Evolutionary conservation across 1,284 basidiomycete species (phyloP), one percentile per base, ranked within the genome.

Genomic region (Cutaneotrichosporon sp.): DNA sequence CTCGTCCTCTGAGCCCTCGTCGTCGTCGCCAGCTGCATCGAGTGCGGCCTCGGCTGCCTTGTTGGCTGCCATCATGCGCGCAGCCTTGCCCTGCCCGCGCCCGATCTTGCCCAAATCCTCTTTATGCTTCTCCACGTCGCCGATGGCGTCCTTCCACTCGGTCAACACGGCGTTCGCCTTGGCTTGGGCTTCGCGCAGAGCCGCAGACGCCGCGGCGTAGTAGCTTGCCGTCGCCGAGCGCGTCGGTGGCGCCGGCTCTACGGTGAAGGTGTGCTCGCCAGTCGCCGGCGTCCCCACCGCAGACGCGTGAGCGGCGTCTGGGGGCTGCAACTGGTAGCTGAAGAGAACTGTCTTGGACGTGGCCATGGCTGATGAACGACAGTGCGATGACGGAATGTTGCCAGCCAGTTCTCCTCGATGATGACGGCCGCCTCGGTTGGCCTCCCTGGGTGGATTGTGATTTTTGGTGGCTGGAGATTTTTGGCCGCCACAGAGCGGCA

Each of bases 71-170:
- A 60, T 61, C 59, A 68, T 63, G 22, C 63, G 44, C 46, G 58
- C 58, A 4, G 64, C 65, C 46, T 63, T 64, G 35, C 66, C 66
- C 48, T 56, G 54, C 0, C 66, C 66, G 37, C 55, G 55, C 20
- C 47, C 63, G 13, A 58, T 55, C 46, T 53, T 58, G 15, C 60
- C 64, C 4, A 49, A 33, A 49, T 63, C 61, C 56, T 69, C 67
- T 43, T 64, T 66, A 39, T 23, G 34, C 56, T 68, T 68, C 52
- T 70, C 68, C 26, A 12, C 20, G 48, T 70, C 68, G 1, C 68
- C 68, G 8, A 67, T 54, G 3, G 59, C 64, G 38, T 70, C 68
- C 56, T 70, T 70, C 68, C 68, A 70, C 12, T 41, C 43, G 0
- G 65, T 70, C 42, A 70, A 43, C 15, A 33, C 41, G 13, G 56